Conservation (phyloP, 2,329 filamentous ascomycete genomes). For the Aureobasidium sp. region DNA sequence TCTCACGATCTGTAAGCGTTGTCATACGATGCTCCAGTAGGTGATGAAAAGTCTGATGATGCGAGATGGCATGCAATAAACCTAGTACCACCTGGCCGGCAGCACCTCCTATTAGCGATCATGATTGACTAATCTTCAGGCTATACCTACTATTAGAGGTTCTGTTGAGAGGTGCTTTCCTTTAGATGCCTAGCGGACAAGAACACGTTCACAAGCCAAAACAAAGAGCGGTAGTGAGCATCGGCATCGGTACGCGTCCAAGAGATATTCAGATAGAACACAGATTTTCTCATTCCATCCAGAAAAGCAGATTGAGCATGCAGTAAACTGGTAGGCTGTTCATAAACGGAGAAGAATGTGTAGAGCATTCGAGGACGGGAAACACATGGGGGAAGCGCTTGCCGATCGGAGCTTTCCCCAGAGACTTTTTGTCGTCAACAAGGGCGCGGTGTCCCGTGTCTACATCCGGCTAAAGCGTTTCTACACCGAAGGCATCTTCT, state of each 20-base stretch:
- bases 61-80: background rate
- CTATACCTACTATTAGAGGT: slow-evolving; percentile 7
- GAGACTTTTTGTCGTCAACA: background rate
- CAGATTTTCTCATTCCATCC: background rate
- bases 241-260: background rate
- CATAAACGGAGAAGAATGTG: background rate
- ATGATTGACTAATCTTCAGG: background rate
- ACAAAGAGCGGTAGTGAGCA: background rate
- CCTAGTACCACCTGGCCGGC: slow-evolving; percentile 6
- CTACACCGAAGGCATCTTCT: background rate
- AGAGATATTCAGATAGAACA: background rate
- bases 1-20: background rate
- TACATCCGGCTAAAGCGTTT: background rate
- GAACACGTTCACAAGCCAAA: background rate
- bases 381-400: background rate
- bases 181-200: background rate
- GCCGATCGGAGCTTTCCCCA: background rate
- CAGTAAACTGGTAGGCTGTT: background rate
- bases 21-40: background rate
- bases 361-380: background rate
- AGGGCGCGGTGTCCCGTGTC: background rate
- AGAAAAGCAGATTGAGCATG: background rate
- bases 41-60: background rate
- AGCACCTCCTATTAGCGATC: slow-evolving; percentile 1
- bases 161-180: slow-evolving; percentile 4